A percentile compares a stretch with the other conserved stretches of the same genome.
Evolutionary conservation across 495 filamentous ascomycete genomes (phyloP).

Genomic region (Margaritispora aquatica): DNA sequence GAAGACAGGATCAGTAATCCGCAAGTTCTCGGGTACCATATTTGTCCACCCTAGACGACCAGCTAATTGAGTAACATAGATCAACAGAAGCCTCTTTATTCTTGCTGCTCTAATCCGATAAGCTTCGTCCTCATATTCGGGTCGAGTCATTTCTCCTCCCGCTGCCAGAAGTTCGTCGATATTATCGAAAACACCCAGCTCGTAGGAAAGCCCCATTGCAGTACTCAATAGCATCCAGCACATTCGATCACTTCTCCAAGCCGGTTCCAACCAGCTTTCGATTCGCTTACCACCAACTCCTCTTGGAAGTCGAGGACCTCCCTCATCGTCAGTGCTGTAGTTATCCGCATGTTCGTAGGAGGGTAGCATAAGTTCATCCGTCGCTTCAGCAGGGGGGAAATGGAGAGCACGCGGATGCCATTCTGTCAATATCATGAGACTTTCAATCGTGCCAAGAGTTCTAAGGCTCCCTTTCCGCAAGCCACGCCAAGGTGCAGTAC

Average conservation of each 20-base stretch:
- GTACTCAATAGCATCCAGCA: constrained; percentile 97
- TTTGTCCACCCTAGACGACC: constrained; percentile 90
- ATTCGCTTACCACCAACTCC: constrained; percentile 65
- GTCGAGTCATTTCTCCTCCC: constrained; percentile 45
- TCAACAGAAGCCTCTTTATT: constrained; percentile 76
- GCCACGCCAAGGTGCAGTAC: constrained; percentile 51
- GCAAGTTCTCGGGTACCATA: constrained; percentile 70
- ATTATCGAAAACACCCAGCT: constrained; percentile 91
- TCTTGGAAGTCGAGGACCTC: constrained; percentile 34
- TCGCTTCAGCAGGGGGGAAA: constrained; percentile 81
- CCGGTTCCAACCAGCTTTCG: constrained; percentile 91
- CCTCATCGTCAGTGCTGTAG: constrained; percentile 41
- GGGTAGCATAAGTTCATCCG: constrained; percentile 52
- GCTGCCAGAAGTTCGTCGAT: constrained; percentile 54
- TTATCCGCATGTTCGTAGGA: constrained; percentile 38
- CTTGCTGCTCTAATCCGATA: constrained; percentile 75
- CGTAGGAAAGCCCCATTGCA: constrained; percentile 81
- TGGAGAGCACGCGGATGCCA: constrained; percentile 95
- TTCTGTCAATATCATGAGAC: constrained; percentile 85
- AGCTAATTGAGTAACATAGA: constrained; percentile 86
- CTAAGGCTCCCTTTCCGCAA: constrained; percentile 70
- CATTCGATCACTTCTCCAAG: constrained; percentile 95
- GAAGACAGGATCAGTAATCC: constrained; percentile 38
- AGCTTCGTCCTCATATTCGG: constrained; percentile 58
- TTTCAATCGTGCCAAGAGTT: constrained; percentile 90